Evolutionary conservation across 805 yeast species (phyloP).

Genomic region (Huiozyma naganishii): DNA sequence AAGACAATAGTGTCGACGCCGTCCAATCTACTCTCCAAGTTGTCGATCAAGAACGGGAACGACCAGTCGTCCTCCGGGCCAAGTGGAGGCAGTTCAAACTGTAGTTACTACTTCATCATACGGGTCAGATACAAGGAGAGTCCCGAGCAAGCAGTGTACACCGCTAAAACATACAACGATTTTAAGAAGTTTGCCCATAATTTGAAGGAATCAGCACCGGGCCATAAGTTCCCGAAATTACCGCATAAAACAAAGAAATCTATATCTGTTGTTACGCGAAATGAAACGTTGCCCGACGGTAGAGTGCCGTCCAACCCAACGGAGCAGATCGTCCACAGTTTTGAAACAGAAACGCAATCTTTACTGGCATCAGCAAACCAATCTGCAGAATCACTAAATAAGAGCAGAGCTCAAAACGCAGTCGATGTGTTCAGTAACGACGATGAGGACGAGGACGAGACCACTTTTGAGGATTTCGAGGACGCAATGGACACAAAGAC

Average conservation of each 20-base stretch:
- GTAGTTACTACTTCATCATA: constrained; percentile 37
- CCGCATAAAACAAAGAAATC: constrained; percentile 43
- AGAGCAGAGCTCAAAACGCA: background rate
- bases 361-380: constrained; percentile 1
- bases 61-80: background rate
- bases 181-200: constrained; percentile 47
- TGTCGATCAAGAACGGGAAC: constrained; percentile 11
- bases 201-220: constrained; percentile 55
- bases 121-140: constrained; percentile 30
- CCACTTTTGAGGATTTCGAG: constrained; percentile 14
- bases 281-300: constrained; percentile 2
- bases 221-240: constrained; percentile 46
- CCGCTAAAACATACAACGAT: constrained; percentile 55
- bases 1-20: constrained; percentile 14
- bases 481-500: constrained; percentile 16
- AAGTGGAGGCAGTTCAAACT: background rate
- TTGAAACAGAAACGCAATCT: constrained; percentile 7
- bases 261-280: constrained; percentile 18
- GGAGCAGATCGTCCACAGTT: constrained; percentile 11
- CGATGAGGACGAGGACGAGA: constrained; percentile 6
- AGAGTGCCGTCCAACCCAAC: constrained; percentile 8
- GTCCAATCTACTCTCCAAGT: constrained; percentile 19
- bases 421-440: constrained; percentile 1
- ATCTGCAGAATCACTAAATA: background rate
- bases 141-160: constrained; percentile 31